A percentile compares a stretch with the other conserved stretches of the same genome.
phyloP scores from a whole-genome alignment of 441 rosid genomes.

The Arabidopsis hybrid region DNA sequence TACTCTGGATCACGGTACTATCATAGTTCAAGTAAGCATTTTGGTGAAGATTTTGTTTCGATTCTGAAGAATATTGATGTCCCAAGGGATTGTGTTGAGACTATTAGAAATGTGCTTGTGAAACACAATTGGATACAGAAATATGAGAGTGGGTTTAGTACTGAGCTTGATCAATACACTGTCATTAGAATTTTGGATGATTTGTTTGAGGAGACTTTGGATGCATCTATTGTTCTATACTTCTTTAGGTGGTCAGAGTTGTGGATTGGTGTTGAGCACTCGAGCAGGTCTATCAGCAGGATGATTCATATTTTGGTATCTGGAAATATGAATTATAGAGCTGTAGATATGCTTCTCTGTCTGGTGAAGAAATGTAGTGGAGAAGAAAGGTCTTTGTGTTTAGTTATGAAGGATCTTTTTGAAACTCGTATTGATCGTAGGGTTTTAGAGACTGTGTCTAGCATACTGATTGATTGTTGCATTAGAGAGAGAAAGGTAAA shows the following conservation, averaged over 20 bases:
- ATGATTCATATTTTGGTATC: conserved; percentile 54
- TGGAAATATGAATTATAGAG: conserved; percentile 50
- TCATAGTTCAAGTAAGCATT: conserved; percentile 27
- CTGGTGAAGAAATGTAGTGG: conserved; percentile 39
- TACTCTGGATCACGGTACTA: conserved; percentile 1
- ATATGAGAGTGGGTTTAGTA: conserved; percentile 27
- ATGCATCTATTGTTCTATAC: conserved; percentile 52
- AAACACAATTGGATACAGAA: conserved; percentile 43
- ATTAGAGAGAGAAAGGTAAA: conserved; percentile 44
- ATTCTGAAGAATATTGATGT: conserved; percentile 17
- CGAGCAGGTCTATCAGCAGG: conserved; percentile 39
- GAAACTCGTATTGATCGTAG: conserved; percentile 48
- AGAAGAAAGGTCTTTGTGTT: conserved; percentile 38
- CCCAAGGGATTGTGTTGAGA: conserved; percentile 34
- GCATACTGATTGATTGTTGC: conserved; percentile 52
- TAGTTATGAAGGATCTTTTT: conserved; percentile 39
- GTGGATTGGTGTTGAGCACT: conserved; percentile 42
- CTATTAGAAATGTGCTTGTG: conserved; percentile 33
- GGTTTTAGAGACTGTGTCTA: conserved; percentile 45
- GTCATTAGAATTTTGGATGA: conserved; percentile 43
- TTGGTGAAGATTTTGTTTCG: conserved; percentile 40
- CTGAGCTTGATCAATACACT: conserved; percentile 46
- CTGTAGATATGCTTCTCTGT: conserved; percentile 43
- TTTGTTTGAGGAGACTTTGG: conserved; percentile 48
- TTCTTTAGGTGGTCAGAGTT: conserved; percentile 56